These are phyloP conservation scores for Senna siamea DNA, from an alignment of 306 rosid species.

Conservation along the genomic window DNA sequence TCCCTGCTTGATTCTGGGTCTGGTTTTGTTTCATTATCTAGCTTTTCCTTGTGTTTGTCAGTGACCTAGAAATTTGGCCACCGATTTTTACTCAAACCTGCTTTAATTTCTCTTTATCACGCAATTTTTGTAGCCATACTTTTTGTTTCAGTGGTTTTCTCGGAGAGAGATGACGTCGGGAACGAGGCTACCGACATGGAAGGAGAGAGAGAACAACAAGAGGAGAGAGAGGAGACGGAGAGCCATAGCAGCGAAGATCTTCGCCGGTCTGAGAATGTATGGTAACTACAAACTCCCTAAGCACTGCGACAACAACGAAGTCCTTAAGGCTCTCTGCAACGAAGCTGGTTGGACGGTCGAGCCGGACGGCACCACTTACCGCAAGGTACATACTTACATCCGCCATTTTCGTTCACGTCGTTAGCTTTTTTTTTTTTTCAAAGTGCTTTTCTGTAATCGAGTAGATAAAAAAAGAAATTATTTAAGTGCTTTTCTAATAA, in stretches of 20 bases:
- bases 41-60: not conserved
- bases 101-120: constrained; percentile 29
- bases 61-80: not conserved
- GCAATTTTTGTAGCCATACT: not conserved
- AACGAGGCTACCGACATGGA: constrained; percentile 84
- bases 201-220: constrained; percentile 98
- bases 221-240: constrained; percentile 89
- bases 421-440: not conserved
- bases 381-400: constrained; percentile 60
- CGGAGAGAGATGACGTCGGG: constrained; percentile 72
- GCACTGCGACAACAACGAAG: constrained; percentile 97
- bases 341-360: constrained; percentile 97
- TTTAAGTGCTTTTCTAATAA: not conserved
- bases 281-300: constrained; percentile 90
- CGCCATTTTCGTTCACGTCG: not conserved
- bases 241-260: constrained; percentile 94
- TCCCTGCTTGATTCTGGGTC: not conserved
- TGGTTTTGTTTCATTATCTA: not conserved
- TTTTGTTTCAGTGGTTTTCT: constrained; percentile 19
- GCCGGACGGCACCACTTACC: constrained; percentile 90
- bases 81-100: not conserved
- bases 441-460: not conserved
- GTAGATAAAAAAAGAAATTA: not conserved
- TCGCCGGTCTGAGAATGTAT: constrained; percentile 87
- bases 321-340: constrained; percentile 90